Evolutionary conservation across 1,139 yeast species (phyloP).

Genomic region (Petasospora rhodanensis): DNA sequence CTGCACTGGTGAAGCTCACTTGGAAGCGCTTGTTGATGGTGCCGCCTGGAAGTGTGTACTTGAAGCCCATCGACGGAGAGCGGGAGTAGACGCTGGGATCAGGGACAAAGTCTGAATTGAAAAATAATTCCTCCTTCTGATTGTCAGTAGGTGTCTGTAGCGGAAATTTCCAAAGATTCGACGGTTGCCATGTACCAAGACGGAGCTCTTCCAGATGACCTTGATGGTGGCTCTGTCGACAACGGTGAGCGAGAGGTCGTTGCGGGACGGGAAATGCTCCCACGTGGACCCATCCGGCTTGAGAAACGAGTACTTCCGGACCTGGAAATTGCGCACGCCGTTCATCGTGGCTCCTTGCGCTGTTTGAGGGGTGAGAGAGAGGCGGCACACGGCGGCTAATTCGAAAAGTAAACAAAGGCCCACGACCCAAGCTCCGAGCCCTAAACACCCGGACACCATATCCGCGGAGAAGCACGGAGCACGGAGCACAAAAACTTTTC

Average conservation of each 20-base stretch:
- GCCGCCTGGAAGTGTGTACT: slow-evolving; percentile 2
- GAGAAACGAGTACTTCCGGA: slow-evolving; percentile 21
- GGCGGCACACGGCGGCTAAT: too few relatives aligned
- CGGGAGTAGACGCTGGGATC: slow-evolving; percentile 14
- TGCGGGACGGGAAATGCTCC: slow-evolving; percentile 23
- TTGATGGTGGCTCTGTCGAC: slow-evolving; percentile 7
- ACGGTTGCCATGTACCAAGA: slow-evolving; percentile 10
- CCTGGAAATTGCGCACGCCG: too few relatives aligned
- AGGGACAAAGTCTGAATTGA: neutral
- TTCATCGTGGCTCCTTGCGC: too few relatives aligned
- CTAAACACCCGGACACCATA: slow-evolving; percentile 2
- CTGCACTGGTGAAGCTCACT: slow-evolving; percentile 11
- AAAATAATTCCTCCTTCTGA: slow-evolving; percentile 10
- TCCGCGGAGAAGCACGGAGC: too few relatives aligned
- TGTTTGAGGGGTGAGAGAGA: too few relatives aligned
- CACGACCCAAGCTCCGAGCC: too few relatives aligned
- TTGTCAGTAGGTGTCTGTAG: slow-evolving; percentile 1
- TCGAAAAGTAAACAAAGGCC: too few relatives aligned
- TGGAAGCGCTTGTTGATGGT: slow-evolving; percentile 15
- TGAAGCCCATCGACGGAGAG: slow-evolving; percentile 22
- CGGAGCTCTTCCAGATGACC: slow-evolving; percentile 18
- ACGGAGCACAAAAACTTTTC: slow-evolving; percentile 9
- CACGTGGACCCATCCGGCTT: slow-evolving; percentile 15
- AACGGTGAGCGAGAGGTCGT: slow-evolving; percentile 15
- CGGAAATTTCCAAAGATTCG: neutral